Base-by-base conservation (phyloP, 345 rosid species). In the Eucalyptus erythrocorys region DNA sequence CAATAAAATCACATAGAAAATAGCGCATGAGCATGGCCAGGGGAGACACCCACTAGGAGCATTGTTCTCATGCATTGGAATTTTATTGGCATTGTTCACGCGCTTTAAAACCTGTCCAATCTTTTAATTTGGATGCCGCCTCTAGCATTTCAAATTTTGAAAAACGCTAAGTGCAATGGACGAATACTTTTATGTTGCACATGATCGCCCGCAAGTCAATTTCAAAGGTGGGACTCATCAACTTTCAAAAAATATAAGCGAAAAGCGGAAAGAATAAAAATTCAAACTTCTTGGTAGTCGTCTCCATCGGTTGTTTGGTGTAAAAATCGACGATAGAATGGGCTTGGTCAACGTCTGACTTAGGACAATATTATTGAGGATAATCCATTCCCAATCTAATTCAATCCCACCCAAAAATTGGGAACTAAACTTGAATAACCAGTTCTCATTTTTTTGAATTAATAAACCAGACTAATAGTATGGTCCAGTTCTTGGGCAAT, bases 391-490 rank as follows among this genome's bases (percentile, higher is more conserved):
- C 30, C 30, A 55, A 24, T 55, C 3, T 24, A 1, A 26, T 55
- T 26, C 0, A 6, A 26, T 55, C 61, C 30, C 61, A 24, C 1
- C 13, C 1, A 55, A 26, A 22, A 55, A 55, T 55, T 0, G 0
- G 6, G 6, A 24, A 55, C 1, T 22, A 0, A 5, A 55, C 6
- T 22, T 9, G 13, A 55, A 22, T 22, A 10, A 24, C 5, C 2
- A 0, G 13, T 24, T 55, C 13, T 55, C 61, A 55, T 2, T 55
- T 55, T 55, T 55, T 26, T 13, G 30, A 55, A 4, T 22, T 22
- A 24, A 55, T 24, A 10, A 22, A 22, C 30, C 13, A 9, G 13
- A 24, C 61, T 26, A 55, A 9, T 22, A 26, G 13, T 24, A 6
- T 1, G 6, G 61, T 55, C 30, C 6, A 3, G 6, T 24, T 55